A percentile compares a stretch with the other conserved stretches of the same genome.
Evolutionary conservation across 176 grass and related monocot genomes (phyloP).

Genomic region (Carex kokanica): DNA sequence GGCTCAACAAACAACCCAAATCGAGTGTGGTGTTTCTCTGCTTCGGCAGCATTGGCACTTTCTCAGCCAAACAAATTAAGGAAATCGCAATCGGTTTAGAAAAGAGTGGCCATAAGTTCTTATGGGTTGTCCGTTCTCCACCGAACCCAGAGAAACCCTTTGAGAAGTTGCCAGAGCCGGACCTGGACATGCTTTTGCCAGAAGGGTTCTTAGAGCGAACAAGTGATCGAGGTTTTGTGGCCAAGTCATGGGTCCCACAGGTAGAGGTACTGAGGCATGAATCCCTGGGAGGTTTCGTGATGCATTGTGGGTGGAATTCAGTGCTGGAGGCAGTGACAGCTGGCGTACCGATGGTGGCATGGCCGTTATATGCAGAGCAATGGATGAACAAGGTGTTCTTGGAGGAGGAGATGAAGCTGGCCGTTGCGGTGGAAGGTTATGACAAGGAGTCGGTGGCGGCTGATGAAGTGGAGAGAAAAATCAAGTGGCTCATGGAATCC

Average conservation of each 20-base stretch:
- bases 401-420: conserved; percentile 39
- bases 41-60: conserved; percentile 40
- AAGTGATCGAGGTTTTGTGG: conserved; percentile 25
- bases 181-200: conserved; percentile 11
- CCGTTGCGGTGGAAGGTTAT: conserved; percentile 34
- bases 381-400: conserved; percentile 44
- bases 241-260: conserved; percentile 41
- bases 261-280: conserved; percentile 27
- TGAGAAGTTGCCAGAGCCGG: neutral
- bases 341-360: conserved; percentile 37
- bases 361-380: conserved; percentile 38
- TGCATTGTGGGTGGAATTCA: conserved; percentile 38
- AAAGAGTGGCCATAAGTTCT: conserved; percentile 31
- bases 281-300: conserved; percentile 27
- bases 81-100: conserved; percentile 39
- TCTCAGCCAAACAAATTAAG: conserved; percentile 31
- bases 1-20: conserved; percentile 38
- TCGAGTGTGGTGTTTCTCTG: conserved; percentile 40
- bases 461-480: conserved; percentile 31
- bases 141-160: conserved; percentile 5
- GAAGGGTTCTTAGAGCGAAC: conserved; percentile 35
- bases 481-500: conserved; percentile 32
- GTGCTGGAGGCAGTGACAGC: conserved; percentile 25
- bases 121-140: conserved; percentile 34
- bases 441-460: conserved; percentile 29